phyloP scores from a whole-genome alignment of 78 protist species.

The Dictyostelium discoideum region DNA sequence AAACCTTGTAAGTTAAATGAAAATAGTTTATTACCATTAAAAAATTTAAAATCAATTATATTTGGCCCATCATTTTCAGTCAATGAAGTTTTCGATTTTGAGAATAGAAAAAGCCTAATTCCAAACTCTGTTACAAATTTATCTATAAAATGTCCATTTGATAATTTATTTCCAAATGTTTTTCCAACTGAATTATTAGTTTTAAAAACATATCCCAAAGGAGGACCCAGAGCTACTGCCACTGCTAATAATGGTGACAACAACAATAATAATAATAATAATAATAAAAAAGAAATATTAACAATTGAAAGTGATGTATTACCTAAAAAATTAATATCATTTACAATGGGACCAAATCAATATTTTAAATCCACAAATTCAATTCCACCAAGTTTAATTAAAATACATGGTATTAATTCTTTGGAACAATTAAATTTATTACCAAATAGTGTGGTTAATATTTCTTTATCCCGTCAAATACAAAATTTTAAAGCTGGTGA shows the following conservation, averaged over 20 bases:
- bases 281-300: not conserved
- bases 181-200: not conserved
- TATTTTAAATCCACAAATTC: not conserved
- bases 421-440: not conserved
- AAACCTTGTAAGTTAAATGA: not conserved
- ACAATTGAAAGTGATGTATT: not conserved
- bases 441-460: not conserved
- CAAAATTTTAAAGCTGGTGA: not conserved
- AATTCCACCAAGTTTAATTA: not conserved
- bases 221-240: not conserved
- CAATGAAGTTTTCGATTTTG: not conserved
- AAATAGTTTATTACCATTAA: not conserved
- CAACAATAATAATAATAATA: not conserved
- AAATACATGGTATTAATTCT: not conserved
- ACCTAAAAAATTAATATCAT: not conserved
- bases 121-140: not conserved
- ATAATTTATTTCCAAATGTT: not conserved
- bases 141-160: not conserved
- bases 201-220: not conserved
- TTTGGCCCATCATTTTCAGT: not conserved
- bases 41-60: not conserved
- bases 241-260: no score
- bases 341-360: not conserved
- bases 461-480: not conserved
- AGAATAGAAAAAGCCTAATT: not conserved